Evolutionary conservation across 768 basidiomycete species (phyloP), one percentile per base, ranked within the genome.

Genomic region (Pisolithus tinctorius): DNA sequence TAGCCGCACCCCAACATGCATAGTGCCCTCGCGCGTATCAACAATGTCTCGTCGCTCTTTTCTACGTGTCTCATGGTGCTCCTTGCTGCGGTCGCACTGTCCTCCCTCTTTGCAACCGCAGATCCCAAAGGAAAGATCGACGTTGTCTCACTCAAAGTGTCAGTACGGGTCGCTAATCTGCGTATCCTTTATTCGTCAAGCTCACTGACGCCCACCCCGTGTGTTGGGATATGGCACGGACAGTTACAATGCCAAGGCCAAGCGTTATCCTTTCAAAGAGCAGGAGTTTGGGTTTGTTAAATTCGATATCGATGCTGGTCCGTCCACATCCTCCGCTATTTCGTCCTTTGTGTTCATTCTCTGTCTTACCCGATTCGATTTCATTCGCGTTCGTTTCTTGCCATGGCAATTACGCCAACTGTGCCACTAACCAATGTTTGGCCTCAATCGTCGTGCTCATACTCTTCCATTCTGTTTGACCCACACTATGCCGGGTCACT

Each of bases 281-380:
- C 83, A 88, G 60, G 91, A 94, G 57, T 75, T 84, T 51, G 85
- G 86, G 1, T 86, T 88, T 63, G 78, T 90, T 36, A 80, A 84
- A 62, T 93, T 93, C 71, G 84, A 92, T 65, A 70, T 90, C 47
- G 79, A 78, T 42, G 86, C 89, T 41, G 92, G 92, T 88, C 59
- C 57, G 80, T 61, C 30, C 30, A 8, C 13, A 8, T 26, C 11
- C 17, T 46, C 29, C 27, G 6, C 45, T 46, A 29, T n/a, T 46
- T 46, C n/a, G 16, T 46, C n/a, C 30, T 34, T 26, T 34, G 51
- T 49, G 45, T 45, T 17, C 50, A 46, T 34, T 4, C 13, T 34
- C 34, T 34, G 34, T 13, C 11, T 34, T 34, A 13, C 34, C 30
- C 11, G 2, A 34, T 34, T 34, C 34, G 11, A 34, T 34, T 34